Evolutionary conservation across 371 early-diverging fungal species (phyloP).

Genomic region (Phascolomyces articulosus): DNA sequence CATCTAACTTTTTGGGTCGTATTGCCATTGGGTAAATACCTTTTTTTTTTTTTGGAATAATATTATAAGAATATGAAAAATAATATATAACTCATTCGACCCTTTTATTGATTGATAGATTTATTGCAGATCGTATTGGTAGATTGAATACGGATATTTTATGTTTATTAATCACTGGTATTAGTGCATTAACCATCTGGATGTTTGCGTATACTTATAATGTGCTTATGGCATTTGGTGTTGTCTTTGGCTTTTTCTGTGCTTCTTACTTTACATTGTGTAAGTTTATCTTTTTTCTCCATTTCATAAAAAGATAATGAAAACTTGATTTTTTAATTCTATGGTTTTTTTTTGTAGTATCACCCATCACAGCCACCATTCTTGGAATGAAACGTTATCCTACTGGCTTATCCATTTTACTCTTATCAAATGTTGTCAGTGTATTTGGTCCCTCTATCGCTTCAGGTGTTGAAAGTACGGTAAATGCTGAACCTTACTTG

Average conservation of each 20-base stretch:
- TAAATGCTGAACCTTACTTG: conserved; percentile 26
- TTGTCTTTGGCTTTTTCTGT: conserved; percentile 39
- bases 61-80: too few relatives aligned
- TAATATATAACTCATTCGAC: neutral
- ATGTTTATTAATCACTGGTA: neutral
- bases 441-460: conserved; percentile 41
- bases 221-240: conserved; percentile 32
- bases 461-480: conserved; percentile 27
- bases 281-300: neutral
- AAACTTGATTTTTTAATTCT: conserved; percentile 5
- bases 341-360: conserved; percentile 42
- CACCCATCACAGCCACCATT: conserved; percentile 36
- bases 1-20: conserved; percentile 53
- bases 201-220: conserved; percentile 33
- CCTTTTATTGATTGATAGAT: neutral
- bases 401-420: conserved; percentile 34
- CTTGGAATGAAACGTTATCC: conserved; percentile 40
- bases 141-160: conserved; percentile 11
- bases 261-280: conserved; percentile 24
- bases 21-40: conserved; percentile 31
- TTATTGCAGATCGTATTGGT: conserved; percentile 13
- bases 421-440: conserved; percentile 30
- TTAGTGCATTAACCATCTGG: neutral
- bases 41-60: neutral
- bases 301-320: neutral